phyloP scores from a whole-genome alignment of 352 stramenopile genomes.

The Thalassiosira ordinaria region DNA sequence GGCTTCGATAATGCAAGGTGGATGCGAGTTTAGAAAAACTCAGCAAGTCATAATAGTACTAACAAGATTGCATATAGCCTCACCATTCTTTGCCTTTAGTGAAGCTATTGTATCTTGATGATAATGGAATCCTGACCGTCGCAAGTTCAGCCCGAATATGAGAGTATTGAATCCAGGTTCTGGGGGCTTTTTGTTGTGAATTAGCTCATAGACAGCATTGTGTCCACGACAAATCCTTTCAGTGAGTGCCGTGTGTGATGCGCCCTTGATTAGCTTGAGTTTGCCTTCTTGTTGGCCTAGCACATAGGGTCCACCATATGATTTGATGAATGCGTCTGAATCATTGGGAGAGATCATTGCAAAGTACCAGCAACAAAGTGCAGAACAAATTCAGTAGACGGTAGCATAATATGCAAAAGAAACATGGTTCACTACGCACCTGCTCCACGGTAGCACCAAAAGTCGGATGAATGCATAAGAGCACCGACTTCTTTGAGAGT shows the following conservation, averaged over 20 bases:
- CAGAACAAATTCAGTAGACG: too few species aligned
- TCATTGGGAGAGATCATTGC: too few species aligned
- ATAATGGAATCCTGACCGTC: conserved; percentile 41
- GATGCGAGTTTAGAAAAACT: too few species aligned
- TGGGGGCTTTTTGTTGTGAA: conserved; percentile 19
- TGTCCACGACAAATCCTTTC: conserved; percentile 33
- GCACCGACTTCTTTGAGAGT: conserved; percentile 21
- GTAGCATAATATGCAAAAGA: too few species aligned
- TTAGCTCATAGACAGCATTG: conserved; percentile 29
- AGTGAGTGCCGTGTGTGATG: conserved; percentile 22
- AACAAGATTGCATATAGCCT: too few species aligned
- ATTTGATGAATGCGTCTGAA: conserved; percentile 24
- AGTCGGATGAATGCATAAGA: conserved; percentile 31
- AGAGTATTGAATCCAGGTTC: conserved; percentile 35
- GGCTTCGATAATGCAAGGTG: background rate
- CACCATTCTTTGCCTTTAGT: conserved; percentile 35
- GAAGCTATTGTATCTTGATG: conserved; percentile 42
- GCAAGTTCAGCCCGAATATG: conserved; percentile 37
- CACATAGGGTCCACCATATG: conserved; percentile 32
- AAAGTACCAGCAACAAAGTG: too few species aligned
- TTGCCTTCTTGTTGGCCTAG: conserved; percentile 35
- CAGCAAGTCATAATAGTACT: too few species aligned
- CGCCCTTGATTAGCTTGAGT: conserved; percentile 39
- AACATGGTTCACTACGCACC: too few species aligned
- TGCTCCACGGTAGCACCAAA: conserved; percentile 36